Conservation (phyloP, 163 green algal species). For the Chloromonas sp. region DNA sequence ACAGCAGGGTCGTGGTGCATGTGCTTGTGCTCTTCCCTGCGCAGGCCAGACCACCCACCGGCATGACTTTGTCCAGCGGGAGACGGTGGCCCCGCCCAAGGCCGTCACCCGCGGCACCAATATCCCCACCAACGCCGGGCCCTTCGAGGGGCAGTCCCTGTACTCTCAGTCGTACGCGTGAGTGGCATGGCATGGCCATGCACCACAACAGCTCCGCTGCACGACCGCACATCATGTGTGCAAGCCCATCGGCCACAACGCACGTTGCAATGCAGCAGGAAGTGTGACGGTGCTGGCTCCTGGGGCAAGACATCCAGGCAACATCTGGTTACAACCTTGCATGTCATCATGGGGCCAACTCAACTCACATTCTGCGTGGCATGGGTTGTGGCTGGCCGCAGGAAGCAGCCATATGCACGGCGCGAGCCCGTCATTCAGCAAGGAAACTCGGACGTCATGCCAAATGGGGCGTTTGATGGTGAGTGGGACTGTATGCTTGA, state of each 20-base stretch:
- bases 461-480: conserved; percentile 9
- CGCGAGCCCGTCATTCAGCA: background rate
- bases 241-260: too few species aligned
- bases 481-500: background rate
- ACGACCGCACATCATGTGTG: too few species aligned
- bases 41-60: conserved; percentile 10
- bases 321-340: too few species aligned
- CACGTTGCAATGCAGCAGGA: background rate
- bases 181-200: background rate
- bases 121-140: conserved; percentile 1
- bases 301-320: too few species aligned
- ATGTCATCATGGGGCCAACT: too few species aligned
- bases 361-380: too few species aligned
- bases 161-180: conserved; percentile 13
- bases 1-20: too few species aligned
- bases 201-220: too few species aligned
- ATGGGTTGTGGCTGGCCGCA: background rate
- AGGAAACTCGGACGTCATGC: background rate
- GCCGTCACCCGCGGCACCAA: conserved; percentile 1
- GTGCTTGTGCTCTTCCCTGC: background rate
- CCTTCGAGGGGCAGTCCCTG: conserved; percentile 16
- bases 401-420: conserved; percentile 8
- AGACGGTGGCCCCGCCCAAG: background rate
- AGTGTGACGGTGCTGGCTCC: too few species aligned
- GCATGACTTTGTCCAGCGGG: conserved; percentile 2